These are phyloP conservation scores for Diplodia corticola DNA, from an alignment of 2,329 filamentous ascomycete genomes.

Conservation along the genomic window DNA sequence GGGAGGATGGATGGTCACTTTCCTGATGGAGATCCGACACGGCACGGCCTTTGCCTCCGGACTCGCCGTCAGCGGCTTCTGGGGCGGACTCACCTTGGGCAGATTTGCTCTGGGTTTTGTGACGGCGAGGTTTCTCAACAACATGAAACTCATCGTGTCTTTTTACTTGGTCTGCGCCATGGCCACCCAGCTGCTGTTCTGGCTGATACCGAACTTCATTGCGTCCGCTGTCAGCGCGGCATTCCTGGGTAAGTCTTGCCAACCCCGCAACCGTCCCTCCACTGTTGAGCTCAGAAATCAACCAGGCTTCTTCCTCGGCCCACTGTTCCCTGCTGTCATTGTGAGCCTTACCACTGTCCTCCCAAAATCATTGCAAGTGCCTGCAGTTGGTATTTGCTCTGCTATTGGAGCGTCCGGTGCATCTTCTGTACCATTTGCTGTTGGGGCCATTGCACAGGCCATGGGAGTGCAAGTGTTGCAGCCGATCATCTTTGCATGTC, in stretches of 20 bases:
- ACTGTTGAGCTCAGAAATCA: neutral
- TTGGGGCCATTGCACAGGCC: conserved; percentile 38
- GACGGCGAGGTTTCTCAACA: conserved; percentile 19
- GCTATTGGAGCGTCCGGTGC: conserved; percentile 28
- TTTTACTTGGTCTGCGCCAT: conserved; percentile 21
- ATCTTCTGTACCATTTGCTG: conserved; percentile 35
- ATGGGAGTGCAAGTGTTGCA: conserved; percentile 30
- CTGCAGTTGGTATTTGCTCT: conserved; percentile 26
- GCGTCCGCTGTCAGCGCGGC: conserved; percentile 25
- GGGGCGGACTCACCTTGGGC: conserved; percentile 26
- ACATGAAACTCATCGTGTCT: conserved; percentile 25
- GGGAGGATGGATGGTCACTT: conserved; percentile 80
- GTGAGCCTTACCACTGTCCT: conserved; percentile 25
- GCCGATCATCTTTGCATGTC: conserved; percentile 52
- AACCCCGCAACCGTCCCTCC: neutral
- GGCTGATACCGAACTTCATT: conserved; percentile 26
- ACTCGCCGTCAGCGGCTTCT: conserved; percentile 26
- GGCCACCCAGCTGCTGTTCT: conserved; percentile 26
- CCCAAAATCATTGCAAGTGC: conserved; percentile 26
- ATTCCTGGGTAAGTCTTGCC: neutral
- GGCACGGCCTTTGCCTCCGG: conserved; percentile 23
- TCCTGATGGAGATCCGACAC: conserved; percentile 75
- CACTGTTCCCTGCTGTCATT: conserved; percentile 27
- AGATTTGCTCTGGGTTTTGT: conserved; percentile 26
- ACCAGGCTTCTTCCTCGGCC: conserved; percentile 27